A percentile compares a stretch with the other conserved stretches of the same genome.
phyloP scores from a whole-genome alignment of 345 rosid genomes.

The Gossypium stocksii region DNA sequence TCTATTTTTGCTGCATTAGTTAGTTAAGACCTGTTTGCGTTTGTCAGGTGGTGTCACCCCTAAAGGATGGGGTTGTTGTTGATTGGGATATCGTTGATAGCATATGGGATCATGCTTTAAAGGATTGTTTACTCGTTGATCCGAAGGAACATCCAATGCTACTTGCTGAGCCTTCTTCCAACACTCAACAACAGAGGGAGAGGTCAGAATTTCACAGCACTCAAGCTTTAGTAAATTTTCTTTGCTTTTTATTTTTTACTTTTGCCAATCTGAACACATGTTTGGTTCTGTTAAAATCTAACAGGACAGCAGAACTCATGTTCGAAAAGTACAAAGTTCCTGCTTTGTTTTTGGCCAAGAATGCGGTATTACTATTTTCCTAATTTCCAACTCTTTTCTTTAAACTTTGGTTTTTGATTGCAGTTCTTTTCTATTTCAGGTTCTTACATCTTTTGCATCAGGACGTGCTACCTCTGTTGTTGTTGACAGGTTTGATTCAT shows the following conservation, averaged over 20 bases:
- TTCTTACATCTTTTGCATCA: conserved; percentile 94
- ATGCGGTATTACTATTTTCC: conserved; percentile 34
- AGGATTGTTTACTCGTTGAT: conserved; percentile 77
- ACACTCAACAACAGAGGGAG: conserved; percentile 89
- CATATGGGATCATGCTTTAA: conserved; percentile 97
- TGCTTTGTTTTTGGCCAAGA: conserved; percentile 96
- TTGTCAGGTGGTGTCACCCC: conserved; percentile 70
- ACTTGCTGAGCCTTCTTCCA: conserved; percentile 90
- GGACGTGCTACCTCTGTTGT: conserved; percentile 99
- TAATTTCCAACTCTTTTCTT: background rate
- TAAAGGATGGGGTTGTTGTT: conserved; percentile 85
- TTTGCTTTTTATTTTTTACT: background rate
- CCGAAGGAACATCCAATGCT: conserved; percentile 95
- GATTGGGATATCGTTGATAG: conserved; percentile 96
- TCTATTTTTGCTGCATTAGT: conserved; percentile 2
- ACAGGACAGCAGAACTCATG: conserved; percentile 82
- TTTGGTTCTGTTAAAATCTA: background rate
- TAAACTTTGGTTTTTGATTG: background rate
- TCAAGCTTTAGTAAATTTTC: background rate
- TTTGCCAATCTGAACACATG: background rate
- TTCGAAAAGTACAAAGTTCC: conserved; percentile 95
- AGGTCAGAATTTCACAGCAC: conserved; percentile 33
- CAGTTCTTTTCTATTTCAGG: conserved; percentile 21
- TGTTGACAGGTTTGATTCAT: conserved; percentile 45
- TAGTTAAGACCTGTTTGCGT: conserved; percentile 10